A percentile compares a stretch with the other conserved stretches of the same genome.
These are phyloP conservation scores for Fraxinus xanthoxyloides DNA, from an alignment of 305 asterid species.

Conservation along the genomic window DNA sequence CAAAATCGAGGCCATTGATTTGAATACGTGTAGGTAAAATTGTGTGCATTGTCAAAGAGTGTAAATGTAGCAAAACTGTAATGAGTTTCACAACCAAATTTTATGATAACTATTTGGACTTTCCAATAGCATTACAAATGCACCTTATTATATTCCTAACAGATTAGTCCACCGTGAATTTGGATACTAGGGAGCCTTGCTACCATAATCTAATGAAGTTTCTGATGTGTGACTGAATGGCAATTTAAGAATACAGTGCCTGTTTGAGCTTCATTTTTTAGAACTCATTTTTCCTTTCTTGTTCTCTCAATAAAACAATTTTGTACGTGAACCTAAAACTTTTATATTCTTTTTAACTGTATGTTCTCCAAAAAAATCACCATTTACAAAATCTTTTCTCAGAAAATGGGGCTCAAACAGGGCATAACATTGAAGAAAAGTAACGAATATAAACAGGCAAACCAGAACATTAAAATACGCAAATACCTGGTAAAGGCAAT, in stretches of 20 bases:
- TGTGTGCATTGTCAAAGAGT: not conserved
- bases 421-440: not conserved
- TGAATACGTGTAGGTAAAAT: not conserved
- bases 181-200: not conserved
- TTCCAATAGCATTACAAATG: not conserved
- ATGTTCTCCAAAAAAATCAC: not conserved
- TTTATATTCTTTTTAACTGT: not conserved
- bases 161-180: not conserved
- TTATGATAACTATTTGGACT: not conserved
- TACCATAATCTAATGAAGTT: slow-evolving; percentile 8
- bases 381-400: not conserved
- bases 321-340: not conserved
- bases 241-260: not conserved
- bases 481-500: slow-evolving; percentile 90
- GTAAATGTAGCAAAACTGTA: not conserved
- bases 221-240: not conserved
- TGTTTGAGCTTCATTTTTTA: not conserved
- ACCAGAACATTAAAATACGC: not conserved
- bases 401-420: not conserved
- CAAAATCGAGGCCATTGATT: no score
- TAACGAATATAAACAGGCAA: slow-evolving; percentile 5
- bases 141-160: not conserved
- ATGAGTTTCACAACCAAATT: not conserved
- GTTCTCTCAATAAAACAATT: not conserved
- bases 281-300: not conserved